Evolutionary conservation across 1,139 yeast species (phyloP).

Genomic region (Geotrichum armillariae): DNA sequence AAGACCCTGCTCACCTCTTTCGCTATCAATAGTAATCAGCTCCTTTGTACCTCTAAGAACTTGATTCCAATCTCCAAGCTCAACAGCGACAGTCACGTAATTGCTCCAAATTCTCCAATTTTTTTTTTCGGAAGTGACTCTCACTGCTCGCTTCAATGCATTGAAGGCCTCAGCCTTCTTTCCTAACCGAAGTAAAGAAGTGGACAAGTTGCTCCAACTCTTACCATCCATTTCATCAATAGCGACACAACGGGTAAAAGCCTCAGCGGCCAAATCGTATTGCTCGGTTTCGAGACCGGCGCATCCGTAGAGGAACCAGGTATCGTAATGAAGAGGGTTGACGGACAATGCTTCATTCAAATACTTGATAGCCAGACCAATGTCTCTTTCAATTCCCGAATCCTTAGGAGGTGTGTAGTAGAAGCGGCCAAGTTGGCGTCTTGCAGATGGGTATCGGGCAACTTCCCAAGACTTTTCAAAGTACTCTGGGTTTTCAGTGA

Average conservation of each 20-base stretch:
- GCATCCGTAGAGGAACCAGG: slow-evolving; percentile 94
- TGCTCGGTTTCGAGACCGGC: slow-evolving; percentile 75
- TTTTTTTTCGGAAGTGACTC: slow-evolving; percentile 59
- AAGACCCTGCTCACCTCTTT: slow-evolving; percentile 61
- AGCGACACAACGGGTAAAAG: slow-evolving; percentile 88
- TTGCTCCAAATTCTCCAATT: slow-evolving; percentile 95
- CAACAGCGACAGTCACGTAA: slow-evolving; percentile 77
- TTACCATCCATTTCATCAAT: slow-evolving; percentile 79
- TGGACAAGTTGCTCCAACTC: slow-evolving; percentile 94
- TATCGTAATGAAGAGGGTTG: slow-evolving; percentile 75
- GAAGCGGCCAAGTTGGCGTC: slow-evolving; percentile 75
- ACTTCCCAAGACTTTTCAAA: slow-evolving; percentile 91
- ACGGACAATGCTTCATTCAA: slow-evolving; percentile 72
- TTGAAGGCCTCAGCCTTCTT: slow-evolving; percentile 76
- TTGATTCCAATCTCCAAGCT: slow-evolving; percentile 82
- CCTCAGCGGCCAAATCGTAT: slow-evolving; percentile 83
- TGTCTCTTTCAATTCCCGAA: slow-evolving; percentile 54
- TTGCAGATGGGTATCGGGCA: slow-evolving; percentile 82
- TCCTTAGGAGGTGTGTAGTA: slow-evolving; percentile 64
- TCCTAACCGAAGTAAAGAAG: slow-evolving; percentile 65
- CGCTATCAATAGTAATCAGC: slow-evolving; percentile 56
- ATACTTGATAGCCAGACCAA: slow-evolving; percentile 60
- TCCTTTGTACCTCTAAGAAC: slow-evolving; percentile 72
- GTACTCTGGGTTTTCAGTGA: slow-evolving; percentile 68
- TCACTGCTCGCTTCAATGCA: slow-evolving; percentile 76